Percentiles rank a stretch among this genome's conserved stretches.
These are phyloP conservation scores for Alternaria tenuissima DNA, from an alignment of 2,329 filamentous ascomycete species.

Conservation along the genomic window DNA sequence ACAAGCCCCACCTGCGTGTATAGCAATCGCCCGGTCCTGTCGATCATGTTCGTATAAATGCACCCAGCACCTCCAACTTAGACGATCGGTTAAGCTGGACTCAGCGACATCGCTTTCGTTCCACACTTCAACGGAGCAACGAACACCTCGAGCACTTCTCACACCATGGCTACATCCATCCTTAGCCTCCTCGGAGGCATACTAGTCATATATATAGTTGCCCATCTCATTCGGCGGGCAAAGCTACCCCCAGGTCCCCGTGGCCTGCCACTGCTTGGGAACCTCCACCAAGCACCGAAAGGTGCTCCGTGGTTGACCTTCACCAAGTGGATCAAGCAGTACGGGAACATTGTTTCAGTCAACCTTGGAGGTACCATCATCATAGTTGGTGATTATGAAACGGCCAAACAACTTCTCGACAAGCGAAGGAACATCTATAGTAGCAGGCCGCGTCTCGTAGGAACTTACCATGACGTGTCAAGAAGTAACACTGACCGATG, in stretches of 20 bases:
- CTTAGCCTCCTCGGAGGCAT: neutral
- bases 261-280: constrained; percentile 44
- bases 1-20: neutral
- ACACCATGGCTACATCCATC: neutral
- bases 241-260: constrained; percentile 38
- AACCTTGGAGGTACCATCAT: constrained; percentile 44
- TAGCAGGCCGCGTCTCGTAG: constrained; percentile 55
- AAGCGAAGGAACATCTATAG: constrained; percentile 61
- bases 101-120: neutral
- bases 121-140: neutral
- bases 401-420: constrained; percentile 61
- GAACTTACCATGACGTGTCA: neutral
- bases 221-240: neutral
- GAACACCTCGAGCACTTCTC: neutral
- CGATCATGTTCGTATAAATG: neutral
- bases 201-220: neutral
- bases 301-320: constrained; percentile 36
- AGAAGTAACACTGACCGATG: neutral
- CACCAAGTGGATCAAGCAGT: constrained; percentile 44
- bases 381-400: constrained; percentile 58
- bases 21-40: neutral
- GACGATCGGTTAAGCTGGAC: neutral
- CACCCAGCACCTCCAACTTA: neutral
- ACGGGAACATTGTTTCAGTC: constrained; percentile 46
- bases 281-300: constrained; percentile 42